Percentiles rank a stretch among this genome's conserved stretches.
Evolutionary conservation across 2,329 filamentous ascomycete genomes (phyloP).

Genomic region (Neonectria magnoliae): DNA sequence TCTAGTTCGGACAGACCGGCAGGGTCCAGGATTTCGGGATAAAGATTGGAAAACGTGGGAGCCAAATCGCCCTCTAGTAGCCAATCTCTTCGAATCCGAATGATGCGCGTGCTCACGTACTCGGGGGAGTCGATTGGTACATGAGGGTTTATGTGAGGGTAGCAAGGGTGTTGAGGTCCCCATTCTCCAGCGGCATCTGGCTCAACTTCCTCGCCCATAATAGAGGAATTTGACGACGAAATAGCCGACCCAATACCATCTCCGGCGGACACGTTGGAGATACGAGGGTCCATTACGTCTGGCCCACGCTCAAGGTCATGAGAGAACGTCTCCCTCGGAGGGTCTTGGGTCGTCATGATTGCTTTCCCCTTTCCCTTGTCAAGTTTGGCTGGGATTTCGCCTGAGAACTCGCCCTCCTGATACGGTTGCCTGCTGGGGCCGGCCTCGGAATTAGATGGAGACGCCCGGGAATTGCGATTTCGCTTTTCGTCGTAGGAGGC

Average conservation of each 20-base stretch:
- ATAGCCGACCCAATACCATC: constrained; percentile 65
- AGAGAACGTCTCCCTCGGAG: constrained; percentile 52
- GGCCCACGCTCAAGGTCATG: constrained; percentile 66
- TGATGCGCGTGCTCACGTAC: constrained; percentile 83
- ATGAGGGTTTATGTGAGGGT: constrained; percentile 91
- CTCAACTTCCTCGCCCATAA: constrained; percentile 72
- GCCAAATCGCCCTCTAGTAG: constrained; percentile 88
- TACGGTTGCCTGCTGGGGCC: constrained; percentile 29
- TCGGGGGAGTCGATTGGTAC: constrained; percentile 81
- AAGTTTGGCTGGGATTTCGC: constrained; percentile 37
- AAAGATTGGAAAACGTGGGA: constrained; percentile 93
- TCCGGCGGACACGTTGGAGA: constrained; percentile 60
- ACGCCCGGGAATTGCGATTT: constrained; percentile 46
- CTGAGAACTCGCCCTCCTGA: constrained; percentile 24
- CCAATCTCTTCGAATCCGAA: constrained; percentile 92
- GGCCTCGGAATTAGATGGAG: constrained; percentile 30
- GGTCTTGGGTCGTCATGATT: constrained; percentile 56
- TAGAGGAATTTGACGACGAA: constrained; percentile 68
- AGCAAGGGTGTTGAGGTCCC: constrained; percentile 95
- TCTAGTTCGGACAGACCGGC: constrained; percentile 83
- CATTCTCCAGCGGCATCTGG: constrained; percentile 80
- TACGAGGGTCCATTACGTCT: constrained; percentile 54
- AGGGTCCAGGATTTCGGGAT: constrained; percentile 94
- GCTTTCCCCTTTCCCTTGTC: constrained; percentile 64
- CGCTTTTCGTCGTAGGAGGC: constrained; percentile 64